Evolutionary conservation across 306 rosid species (phyloP).

Genomic region (Dryas octopetala): DNA sequence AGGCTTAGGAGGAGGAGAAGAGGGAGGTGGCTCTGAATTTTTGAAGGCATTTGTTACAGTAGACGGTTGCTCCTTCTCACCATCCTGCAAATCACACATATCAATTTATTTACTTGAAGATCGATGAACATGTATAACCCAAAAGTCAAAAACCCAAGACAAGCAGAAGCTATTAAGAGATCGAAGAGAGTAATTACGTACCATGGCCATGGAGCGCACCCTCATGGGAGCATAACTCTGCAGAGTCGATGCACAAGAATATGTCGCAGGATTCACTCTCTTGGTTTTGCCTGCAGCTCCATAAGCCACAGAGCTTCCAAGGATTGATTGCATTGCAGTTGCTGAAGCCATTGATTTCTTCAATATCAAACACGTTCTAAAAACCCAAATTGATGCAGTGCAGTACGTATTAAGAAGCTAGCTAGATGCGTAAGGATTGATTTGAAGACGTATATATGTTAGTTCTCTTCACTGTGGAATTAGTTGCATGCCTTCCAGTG

Average conservation of each 20-base stretch:
- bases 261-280: neutral
- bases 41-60: neutral
- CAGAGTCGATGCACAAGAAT: neutral
- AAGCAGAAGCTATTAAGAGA: too few species aligned
- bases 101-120: too few species aligned
- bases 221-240: neutral
- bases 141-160: too few species aligned
- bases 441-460: too few species aligned
- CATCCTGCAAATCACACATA: neutral
- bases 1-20: conserved; percentile 9
- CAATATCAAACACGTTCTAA: neutral
- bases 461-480: neutral
- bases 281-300: neutral
- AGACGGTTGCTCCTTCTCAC: conserved; percentile 11
- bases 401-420: neutral
- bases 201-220: neutral
- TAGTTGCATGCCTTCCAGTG: neutral
- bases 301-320: neutral
- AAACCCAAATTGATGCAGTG: too few species aligned
- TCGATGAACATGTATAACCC: too few species aligned
- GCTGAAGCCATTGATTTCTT: neutral
- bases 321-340: neutral
- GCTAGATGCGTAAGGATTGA: too few species aligned
- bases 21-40: neutral
- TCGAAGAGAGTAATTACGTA: neutral